Conservation (phyloP, 1,139 yeast genomes). For the Geotrichum fermentans region DNA sequence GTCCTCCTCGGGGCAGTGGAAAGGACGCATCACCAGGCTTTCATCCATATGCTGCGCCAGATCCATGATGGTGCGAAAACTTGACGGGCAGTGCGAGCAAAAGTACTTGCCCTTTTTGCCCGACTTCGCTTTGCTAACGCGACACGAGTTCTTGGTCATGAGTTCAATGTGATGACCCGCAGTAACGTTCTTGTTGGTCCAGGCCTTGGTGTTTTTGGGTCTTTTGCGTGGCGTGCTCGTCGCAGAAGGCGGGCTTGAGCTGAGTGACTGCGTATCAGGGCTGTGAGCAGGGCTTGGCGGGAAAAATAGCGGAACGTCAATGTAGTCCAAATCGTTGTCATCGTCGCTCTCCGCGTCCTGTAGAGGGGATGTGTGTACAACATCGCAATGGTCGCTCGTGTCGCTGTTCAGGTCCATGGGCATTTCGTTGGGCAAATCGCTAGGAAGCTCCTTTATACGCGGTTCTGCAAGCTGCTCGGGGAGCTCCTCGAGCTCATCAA, state of each 20-base stretch:
- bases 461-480: too few relatives aligned
- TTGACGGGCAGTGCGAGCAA: slow-evolving; percentile 49
- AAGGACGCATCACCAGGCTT: slow-evolving; percentile 41
- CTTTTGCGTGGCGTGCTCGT: not conserved
- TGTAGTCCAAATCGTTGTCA: not conserved
- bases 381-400: too few relatives aligned
- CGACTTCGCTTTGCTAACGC: slow-evolving; percentile 11
- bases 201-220: slow-evolving; percentile 12
- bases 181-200: slow-evolving; percentile 17
- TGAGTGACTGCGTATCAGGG: not conserved
- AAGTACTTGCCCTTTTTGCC: slow-evolving; percentile 48
- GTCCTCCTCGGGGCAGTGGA: slow-evolving; percentile 49
- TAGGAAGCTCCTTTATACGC: too few relatives aligned
- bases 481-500: too few relatives aligned
- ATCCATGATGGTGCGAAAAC: slow-evolving; percentile 41
- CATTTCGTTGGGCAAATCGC: too few relatives aligned
- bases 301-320: not conserved
- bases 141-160: slow-evolving; percentile 5
- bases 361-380: not conserved
- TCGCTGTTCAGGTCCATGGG: too few relatives aligned
- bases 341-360: not conserved
- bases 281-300: not conserved
- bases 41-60: slow-evolving; percentile 49
- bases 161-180: slow-evolving; percentile 10
- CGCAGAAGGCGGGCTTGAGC: not conserved